phyloP scores from a whole-genome alignment of 192 early-diverging fungal genomes.

The Coemansia brasiliensis region DNA sequence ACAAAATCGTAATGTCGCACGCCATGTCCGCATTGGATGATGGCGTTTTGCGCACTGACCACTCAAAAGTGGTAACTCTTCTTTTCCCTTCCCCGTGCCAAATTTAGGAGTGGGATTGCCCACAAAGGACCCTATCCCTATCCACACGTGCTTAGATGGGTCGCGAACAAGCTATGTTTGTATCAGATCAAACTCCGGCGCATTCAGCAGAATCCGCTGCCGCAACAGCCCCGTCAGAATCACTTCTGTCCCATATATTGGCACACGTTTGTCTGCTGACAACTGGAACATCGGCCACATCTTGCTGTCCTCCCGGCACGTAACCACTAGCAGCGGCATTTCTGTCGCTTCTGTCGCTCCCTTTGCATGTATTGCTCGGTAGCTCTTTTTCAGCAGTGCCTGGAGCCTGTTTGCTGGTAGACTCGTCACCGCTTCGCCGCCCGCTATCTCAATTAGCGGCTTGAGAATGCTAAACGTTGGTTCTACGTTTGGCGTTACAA shows the following conservation, averaged over 20 bases:
- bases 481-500: slow-evolving; percentile 31
- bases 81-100: background rate
- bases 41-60: background rate
- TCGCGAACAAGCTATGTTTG: background rate
- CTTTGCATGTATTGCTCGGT: slow-evolving; percentile 2
- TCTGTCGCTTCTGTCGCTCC: slow-evolving; percentile 7
- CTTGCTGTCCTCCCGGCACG: slow-evolving; percentile 31
- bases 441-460: slow-evolving; percentile 40
- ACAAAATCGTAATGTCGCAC: background rate
- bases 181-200: slow-evolving; percentile 14
- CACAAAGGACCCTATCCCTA: background rate
- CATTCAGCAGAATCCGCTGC: slow-evolving; percentile 24
- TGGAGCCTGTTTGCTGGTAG: slow-evolving; percentile 19
- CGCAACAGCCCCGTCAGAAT: slow-evolving; percentile 39
- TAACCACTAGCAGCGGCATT: slow-evolving; percentile 41
- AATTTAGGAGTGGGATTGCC: background rate
- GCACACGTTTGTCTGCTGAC: slow-evolving; percentile 4
- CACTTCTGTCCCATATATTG: slow-evolving; percentile 32
- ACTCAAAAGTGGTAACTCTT: background rate
- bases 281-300: slow-evolving; percentile 34
- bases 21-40: slow-evolving; percentile 5
- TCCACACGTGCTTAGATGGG: background rate
- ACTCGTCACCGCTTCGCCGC: slow-evolving; percentile 32
- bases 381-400: slow-evolving; percentile 23
- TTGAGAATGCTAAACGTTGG: slow-evolving; percentile 25